A percentile compares a stretch with the other conserved stretches of the same genome.
These are phyloP conservation scores for Sporothrix euskadiensis DNA, from an alignment of 2,329 filamentous ascomycete species.

Conservation along the genomic window DNA sequence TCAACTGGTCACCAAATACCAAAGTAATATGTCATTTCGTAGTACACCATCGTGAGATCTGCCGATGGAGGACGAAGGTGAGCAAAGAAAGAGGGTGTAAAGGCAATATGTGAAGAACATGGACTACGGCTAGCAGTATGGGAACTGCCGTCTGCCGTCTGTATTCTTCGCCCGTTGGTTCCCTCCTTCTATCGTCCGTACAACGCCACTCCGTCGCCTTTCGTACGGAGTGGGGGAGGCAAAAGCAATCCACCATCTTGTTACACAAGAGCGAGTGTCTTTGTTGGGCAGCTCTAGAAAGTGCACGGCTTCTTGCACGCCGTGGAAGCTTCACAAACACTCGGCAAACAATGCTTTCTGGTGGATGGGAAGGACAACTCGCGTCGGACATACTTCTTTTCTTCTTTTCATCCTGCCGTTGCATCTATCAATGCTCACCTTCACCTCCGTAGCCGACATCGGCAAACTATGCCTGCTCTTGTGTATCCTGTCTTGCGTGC, in stretches of 20 bases:
- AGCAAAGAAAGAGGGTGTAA: background rate
- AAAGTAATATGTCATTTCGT: conserved; percentile 4
- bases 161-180: no score
- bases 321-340: background rate
- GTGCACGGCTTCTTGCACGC: background rate
- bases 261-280: background rate
- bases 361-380: background rate
- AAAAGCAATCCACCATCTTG: background rate
- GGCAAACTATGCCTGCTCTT: background rate
- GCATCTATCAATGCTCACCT: background rate
- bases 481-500: background rate
- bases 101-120: background rate
- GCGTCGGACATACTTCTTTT: background rate
- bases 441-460: background rate
- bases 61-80: background rate
- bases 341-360: background rate
- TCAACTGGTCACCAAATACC: background rate
- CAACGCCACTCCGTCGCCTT: background rate
- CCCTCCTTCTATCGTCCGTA: background rate
- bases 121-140: background rate
- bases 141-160: background rate
- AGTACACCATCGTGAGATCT: conserved; percentile 13
- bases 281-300: background rate
- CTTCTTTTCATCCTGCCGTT: background rate
- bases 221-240: background rate